Base-by-base conservation (phyloP, 1,284 basidiomycete genomes). In the Boletus smithii region DNA sequence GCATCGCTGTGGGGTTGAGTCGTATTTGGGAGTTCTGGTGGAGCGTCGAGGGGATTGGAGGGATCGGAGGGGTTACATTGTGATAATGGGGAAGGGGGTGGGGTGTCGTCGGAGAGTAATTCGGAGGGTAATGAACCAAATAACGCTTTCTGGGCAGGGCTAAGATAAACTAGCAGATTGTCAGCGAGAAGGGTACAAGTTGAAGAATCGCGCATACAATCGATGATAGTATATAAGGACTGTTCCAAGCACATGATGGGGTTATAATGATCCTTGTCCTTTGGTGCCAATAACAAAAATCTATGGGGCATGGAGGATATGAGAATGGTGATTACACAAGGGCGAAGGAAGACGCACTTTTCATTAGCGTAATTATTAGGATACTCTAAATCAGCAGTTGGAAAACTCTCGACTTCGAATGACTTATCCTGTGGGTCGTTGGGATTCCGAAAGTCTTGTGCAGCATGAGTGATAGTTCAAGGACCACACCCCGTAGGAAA, bases 181-280 rank as follows among this genome's bases (percentile, higher is more conserved):
- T 67, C 17, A 69, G 54, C n/a, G 38, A 44, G 8, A 38, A 37
- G 5, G 2, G 30, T 4, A 6, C 6, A 14, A 22, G 32, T 38
- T 6, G 3, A 27, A 23, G 18, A 20, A 13, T 1, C 4, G 29
- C 23, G 66, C 77, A 44, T 54, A 86, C 86, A 73, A 68, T 86
- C 76, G 49, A 88, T 65, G 33, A 89, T 87, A 41, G 77, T 80
- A 63, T 81, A 74, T 27, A 89, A 63, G 6, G 81, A 76, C 53
- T 74, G 73, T 66, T 86, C 81, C 27, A 89, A 69, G 57, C 84
- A 83, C 72, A 83, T 75, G 46, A 89, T 81, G 13, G 87, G 87
- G 60, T 85, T 84, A 61, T 88, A 89, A 58, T 88, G 85, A 57
- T 90, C 85, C 55, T 80, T 80, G 69, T 90, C 87, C 61, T 82